Percentiles rank a stretch among this genome's conserved stretches.
Evolutionary conservation across 345 rosid species (phyloP).

Genomic region (Sonneratia alba): DNA sequence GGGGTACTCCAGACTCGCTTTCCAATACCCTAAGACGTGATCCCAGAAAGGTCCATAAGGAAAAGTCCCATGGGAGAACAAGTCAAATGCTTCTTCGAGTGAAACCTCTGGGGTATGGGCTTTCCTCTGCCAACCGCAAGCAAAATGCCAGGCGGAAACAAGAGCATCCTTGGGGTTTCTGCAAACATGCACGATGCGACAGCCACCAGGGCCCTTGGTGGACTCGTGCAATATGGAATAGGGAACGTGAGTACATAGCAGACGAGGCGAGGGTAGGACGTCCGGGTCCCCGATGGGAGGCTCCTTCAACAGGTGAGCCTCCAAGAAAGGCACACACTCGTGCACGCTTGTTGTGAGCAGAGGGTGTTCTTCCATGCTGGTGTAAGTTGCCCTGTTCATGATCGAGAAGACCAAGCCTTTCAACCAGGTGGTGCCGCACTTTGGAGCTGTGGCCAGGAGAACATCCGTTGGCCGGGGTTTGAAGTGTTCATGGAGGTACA

Average conservation of each 20-base stretch:
- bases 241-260: conserved; percentile 1
- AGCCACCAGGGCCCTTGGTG: not conserved
- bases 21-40: no score
- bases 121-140: not conserved
- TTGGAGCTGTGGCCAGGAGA: conserved; percentile 1
- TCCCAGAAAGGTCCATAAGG: not conserved
- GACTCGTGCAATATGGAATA: not conserved
- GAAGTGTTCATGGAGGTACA: not conserved
- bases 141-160: not conserved
- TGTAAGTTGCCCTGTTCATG: no score
- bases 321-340: no score
- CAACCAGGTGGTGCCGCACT: no score
- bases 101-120: no score
- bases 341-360: no score
- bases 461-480: not conserved
- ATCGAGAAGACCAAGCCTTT: no score
- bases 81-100: not conserved
- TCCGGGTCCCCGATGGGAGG: conserved; percentile 4
- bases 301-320: not conserved
- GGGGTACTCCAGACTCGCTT: not conserved
- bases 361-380: no score
- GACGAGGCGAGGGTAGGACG: conserved; percentile 2
- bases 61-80: not conserved
- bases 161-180: conserved; percentile 3
- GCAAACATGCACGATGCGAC: conserved; percentile 4